These are phyloP conservation scores for Platismatia glauca DNA, from an alignment of 495 filamentous ascomycete genomes.

Conservation along the genomic window DNA sequence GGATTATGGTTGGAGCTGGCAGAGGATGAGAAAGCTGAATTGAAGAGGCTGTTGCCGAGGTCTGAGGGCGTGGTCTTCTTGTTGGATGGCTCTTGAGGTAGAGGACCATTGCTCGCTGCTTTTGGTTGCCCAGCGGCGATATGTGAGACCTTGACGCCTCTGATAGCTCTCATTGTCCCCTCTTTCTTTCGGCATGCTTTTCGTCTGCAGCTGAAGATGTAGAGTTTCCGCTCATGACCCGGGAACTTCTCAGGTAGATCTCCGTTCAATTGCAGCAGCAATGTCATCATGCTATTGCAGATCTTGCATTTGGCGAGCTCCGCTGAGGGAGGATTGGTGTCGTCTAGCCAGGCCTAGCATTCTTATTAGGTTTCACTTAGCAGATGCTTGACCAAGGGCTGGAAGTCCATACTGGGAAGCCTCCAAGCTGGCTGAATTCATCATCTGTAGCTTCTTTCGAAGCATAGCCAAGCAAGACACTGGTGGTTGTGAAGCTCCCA, in stretches of 20 bases:
- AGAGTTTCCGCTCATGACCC: conserved; percentile 75
- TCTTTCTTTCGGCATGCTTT: conserved; percentile 76
- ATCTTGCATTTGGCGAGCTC: conserved; percentile 77
- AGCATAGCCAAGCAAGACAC: conserved; percentile 84
- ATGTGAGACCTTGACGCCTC: conserved; percentile 49
- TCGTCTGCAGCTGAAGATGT: conserved; percentile 69
- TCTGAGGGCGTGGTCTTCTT: conserved; percentile 27
- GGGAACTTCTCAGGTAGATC: conserved; percentile 81
- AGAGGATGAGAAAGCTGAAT: conserved; percentile 31
- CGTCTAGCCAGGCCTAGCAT: conserved; percentile 69
- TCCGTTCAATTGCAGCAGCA: conserved; percentile 85
- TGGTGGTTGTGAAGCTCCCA: conserved; percentile 68
- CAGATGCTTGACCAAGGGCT: background rate
- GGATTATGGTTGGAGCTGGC: conserved; percentile 20
- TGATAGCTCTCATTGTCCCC: conserved; percentile 65
- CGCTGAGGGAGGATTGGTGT: conserved; percentile 59
- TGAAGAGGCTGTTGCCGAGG: conserved; percentile 51
- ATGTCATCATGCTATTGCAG: conserved; percentile 73
- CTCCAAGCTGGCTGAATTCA: conserved; percentile 80
- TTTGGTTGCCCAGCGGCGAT: conserved; percentile 23
- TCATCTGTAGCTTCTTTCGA: conserved; percentile 76
- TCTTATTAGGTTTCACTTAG: conserved; percentile 16
- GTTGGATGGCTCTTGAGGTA: conserved; percentile 22
- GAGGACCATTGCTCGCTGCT: conserved; percentile 21
- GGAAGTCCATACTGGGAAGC: conserved; percentile 59